phyloP scores from a whole-genome alignment of 73 alveolate genomes.

The Paramecium sonneborni region DNA sequence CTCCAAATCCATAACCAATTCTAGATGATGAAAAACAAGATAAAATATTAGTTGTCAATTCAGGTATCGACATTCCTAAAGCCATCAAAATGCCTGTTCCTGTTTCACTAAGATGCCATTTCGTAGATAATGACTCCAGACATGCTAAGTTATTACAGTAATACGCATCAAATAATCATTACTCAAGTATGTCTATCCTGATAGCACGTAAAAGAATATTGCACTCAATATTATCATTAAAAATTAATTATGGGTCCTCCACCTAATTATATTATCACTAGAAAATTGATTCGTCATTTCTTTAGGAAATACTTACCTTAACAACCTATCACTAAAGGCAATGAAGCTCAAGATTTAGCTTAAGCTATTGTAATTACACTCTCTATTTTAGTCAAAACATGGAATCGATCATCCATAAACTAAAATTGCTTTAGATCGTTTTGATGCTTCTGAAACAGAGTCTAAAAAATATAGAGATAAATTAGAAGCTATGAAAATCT shows the following conservation, averaged over 20 bases:
- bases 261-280: conserved; percentile 42
- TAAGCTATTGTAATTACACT: neutral
- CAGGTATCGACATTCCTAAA: conserved; percentile 33
- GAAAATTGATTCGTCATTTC: conserved; percentile 48
- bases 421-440: neutral
- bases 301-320: conserved; percentile 43
- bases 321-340: neutral
- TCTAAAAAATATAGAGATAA: neutral
- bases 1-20: conserved; percentile 51
- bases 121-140: conserved; percentile 9
- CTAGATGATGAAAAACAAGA: neutral
- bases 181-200: conserved; percentile 42
- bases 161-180: conserved; percentile 53
- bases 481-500: neutral
- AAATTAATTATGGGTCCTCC: conserved; percentile 58
- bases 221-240: conserved; percentile 35
- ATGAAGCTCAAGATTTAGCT: neutral
- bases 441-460: neutral
- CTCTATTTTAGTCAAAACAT: neutral
- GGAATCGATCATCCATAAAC: conserved; percentile 45
- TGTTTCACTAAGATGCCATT: conserved; percentile 25
- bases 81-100: conserved; percentile 58
- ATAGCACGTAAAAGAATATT: conserved; percentile 38
- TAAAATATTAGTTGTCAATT: conserved; percentile 40
- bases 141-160: neutral